Base-by-base conservation (phyloP, 1,284 basidiomycete genomes). In the Boletellus sp. region DNA sequence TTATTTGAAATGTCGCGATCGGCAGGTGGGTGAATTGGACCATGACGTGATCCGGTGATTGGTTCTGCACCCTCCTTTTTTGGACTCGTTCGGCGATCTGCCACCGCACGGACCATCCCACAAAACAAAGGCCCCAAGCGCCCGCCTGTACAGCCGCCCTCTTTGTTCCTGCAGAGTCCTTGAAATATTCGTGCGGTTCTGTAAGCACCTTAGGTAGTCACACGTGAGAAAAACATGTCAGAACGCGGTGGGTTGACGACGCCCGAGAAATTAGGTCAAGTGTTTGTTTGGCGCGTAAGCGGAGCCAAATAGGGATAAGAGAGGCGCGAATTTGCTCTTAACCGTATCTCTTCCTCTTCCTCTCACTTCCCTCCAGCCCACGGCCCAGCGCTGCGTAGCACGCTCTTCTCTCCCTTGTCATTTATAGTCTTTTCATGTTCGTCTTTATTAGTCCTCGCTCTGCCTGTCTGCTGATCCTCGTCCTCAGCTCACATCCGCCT, bases 221-320 rank as follows among this genome's bases (percentile, higher is more conserved):
- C n/a, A 30, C 37, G 14, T n/a, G 38, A 40, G 13, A 25, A 45
- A 41, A 43, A 26, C 37, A 38, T 8, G 37, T 41, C 27, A 43
- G 27, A 3, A 39, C 34, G 14, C 9, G 25, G 32, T 42, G 38
- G 4, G 57, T 47, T 56, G 46, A 16, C 49, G 39, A 47, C 37
- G 9, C 2, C 36, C 25, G 30, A 49, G 38, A 45, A 53, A 64
- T 67, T 61, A 60, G 62, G 63, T 64, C 50, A 65, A 46, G 36
- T 63, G 53, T 55, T 68, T 64, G 66, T 65, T 65, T 69, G 67
- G 66, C 63, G 60, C 64, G 52, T 68, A 64, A 69, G 63, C 66
- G 65, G 63, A 65, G 68, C 72, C 70, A 73, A 72, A 73, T 73
- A 74, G 61, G 70, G 71, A 75, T 76, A 76, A 76, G 74, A 74